Evolutionary conservation across 768 basidiomycete species (phyloP), one percentile per base, ranked within the genome.

Genomic region (Phlebiopsis gigantea): DNA sequence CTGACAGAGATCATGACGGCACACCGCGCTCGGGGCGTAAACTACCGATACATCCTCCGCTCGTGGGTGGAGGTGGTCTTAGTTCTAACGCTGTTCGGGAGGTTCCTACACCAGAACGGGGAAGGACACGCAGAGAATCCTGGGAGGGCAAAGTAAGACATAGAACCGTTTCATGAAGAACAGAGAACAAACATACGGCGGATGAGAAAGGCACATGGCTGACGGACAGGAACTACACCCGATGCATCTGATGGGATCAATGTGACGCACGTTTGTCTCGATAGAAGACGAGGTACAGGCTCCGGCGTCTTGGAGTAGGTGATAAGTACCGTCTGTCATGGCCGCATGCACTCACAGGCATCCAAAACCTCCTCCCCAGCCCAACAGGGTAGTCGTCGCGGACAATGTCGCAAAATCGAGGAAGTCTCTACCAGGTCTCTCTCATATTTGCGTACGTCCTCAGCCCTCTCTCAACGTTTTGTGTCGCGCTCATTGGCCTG

Each of bases 381-480:
- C 7, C 28, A 30, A 30, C 50, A 34, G 50, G 50, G 34, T 51
- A 50, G 39, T 51, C 49, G 49, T 39, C 56, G 41, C 22, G 22
- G 26, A 54, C 41, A 54, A 57, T 57, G 49, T 43, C 43, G 25
- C 9, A 24, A 10, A 42, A 25, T 4, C 39, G 29, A 44, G 41
- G 26, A 6, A 44, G 61, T 50, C 67, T 81, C 14, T 72, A 70
- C 62, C 79, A 83, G 60, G 83, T 93, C 59, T 89, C 88, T 51
- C 83, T 93, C 67, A 89, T 93, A 66, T 93, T 93, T 67, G 90
- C 90, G 90, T 90, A 62, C 48, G 85, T 77, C 19, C 8, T 22
- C 6, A 34, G 14, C 46, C 22, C 46, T 41, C 39, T 42, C 42
- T 47, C 50, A 29, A 57, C 21, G 59, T 55, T 19, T 55, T 25